These are phyloP conservation scores for Pythium inflatum DNA, from an alignment of 352 stramenopile genomes.

Conservation along the genomic window DNA sequence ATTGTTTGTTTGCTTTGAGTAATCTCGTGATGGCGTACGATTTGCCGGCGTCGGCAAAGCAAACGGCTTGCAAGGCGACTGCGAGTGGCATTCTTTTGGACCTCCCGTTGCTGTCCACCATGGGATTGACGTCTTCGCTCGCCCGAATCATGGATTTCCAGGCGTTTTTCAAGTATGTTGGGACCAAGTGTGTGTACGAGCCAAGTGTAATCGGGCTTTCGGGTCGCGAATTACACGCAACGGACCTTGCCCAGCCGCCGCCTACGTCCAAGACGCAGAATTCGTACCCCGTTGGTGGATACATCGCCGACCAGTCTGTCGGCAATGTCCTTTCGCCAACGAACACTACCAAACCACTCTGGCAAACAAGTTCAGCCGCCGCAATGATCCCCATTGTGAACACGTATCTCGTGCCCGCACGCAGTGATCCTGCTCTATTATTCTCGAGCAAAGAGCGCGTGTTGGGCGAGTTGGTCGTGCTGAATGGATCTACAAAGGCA, in stretches of 20 bases:
- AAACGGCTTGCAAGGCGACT: conserved; percentile 30
- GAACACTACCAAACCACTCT: not conserved
- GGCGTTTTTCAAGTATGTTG: conserved; percentile 51
- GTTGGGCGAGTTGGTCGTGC: conserved; percentile 45
- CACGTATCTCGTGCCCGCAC: conserved; percentile 36
- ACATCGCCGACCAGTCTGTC: conserved; percentile 25
- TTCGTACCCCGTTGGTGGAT: conserved; percentile 28
- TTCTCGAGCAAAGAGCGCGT: conserved; percentile 41
- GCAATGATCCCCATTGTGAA: not conserved
- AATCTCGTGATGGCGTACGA: conserved; percentile 37
- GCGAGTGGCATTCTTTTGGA: conserved; percentile 37
- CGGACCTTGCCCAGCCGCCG: conserved; percentile 4
- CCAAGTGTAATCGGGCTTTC: conserved; percentile 38
- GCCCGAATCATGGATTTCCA: conserved; percentile 47
- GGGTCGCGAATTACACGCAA: not conserved
- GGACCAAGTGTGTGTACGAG: conserved; percentile 64
- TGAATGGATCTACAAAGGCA: conserved; percentile 41
- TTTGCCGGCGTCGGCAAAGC: conserved; percentile 21
- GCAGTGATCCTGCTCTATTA: conserved; percentile 29
- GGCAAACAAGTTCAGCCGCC: conserved; percentile 16
- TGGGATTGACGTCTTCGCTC: conserved; percentile 37
- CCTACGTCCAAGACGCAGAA: not conserved
- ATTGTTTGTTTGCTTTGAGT: conserved; percentile 38
- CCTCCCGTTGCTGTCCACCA: conserved; percentile 36
- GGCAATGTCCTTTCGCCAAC: conserved; percentile 27